These are phyloP conservation scores for Termitomyces eurrhizus DNA, from an alignment of 768 basidiomycete genomes.

Conservation along the genomic window DNA sequence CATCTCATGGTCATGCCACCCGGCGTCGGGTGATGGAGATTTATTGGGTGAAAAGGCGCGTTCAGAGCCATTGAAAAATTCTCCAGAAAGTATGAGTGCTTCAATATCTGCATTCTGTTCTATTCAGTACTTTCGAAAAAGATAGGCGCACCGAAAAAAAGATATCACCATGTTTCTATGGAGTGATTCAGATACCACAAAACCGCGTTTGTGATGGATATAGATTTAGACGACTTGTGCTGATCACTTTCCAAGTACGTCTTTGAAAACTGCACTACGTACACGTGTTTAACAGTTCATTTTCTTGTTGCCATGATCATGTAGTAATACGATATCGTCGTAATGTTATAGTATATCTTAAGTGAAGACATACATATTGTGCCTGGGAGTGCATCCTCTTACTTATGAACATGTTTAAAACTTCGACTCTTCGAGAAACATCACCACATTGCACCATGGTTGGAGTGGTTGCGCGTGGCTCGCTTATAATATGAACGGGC, in stretches of 20 bases:
- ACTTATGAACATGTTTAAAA: too few relatives aligned
- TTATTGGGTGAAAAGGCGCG: constrained; percentile 63
- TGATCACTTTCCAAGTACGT: background rate
- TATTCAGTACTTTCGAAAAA: constrained; percentile 3
- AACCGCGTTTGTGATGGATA: constrained; percentile 1
- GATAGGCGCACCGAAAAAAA: background rate
- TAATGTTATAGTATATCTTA: background rate
- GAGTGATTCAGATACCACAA: background rate
- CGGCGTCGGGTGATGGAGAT: constrained; percentile 54
- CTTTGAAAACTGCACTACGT: background rate
- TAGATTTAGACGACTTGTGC: constrained; percentile 6
- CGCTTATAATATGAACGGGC: too few relatives aligned
- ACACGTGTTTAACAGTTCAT: background rate
- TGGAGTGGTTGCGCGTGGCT: too few relatives aligned
- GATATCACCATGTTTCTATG: constrained; percentile 7
- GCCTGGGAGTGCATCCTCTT: constrained; percentile 39
- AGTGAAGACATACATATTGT: constrained; percentile 25
- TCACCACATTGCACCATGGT: too few relatives aligned
- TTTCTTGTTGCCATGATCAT: background rate
- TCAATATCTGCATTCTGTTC: constrained; percentile 24
- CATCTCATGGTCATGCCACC: constrained; percentile 52
- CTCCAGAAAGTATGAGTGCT: constrained; percentile 49
- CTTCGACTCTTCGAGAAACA: too few relatives aligned
- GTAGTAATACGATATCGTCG: background rate
- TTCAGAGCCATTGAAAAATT: constrained; percentile 55